phyloP scores from a whole-genome alignment of 129 eudicot species.

The Flaveria bidentis region DNA sequence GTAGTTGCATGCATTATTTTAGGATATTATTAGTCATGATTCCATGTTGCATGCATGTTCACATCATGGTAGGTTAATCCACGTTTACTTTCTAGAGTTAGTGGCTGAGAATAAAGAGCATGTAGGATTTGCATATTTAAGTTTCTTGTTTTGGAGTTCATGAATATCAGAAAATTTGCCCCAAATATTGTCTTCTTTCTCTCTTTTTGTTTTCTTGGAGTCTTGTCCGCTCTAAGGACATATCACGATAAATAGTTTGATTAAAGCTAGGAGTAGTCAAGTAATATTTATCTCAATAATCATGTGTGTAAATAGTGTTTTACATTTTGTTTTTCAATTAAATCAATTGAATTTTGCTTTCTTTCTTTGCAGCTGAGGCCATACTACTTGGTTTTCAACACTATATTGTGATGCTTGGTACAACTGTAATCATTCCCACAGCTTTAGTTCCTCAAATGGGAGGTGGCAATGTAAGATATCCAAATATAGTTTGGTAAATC shows the following conservation, averaged over 20 bases:
- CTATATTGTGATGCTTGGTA: slow-evolving; percentile 71
- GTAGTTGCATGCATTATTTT: too few relatives aligned
- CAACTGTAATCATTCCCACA: slow-evolving; percentile 67
- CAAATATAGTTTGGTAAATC: slow-evolving; percentile 13
- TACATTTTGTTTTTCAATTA: not conserved
- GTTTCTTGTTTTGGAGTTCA: too few relatives aligned
- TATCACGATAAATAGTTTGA: not conserved
- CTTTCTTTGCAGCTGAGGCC: slow-evolving; percentile 60
- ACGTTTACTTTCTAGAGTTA: too few relatives aligned
- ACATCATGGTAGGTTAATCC: too few relatives aligned
- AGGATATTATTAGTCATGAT: too few relatives aligned
- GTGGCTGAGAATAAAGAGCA: too few relatives aligned
- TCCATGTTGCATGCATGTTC: too few relatives aligned
- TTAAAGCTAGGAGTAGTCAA: slow-evolving; percentile 3
- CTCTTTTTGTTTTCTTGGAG: not conserved
- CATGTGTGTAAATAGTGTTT: not conserved
- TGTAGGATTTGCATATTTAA: too few relatives aligned
- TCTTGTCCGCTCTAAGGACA: not conserved
- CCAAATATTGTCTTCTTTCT: too few relatives aligned
- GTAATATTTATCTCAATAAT: not conserved
- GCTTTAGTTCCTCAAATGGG: slow-evolving; percentile 90
- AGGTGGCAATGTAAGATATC: slow-evolving; percentile 61
- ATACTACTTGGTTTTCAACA: slow-evolving; percentile 75
- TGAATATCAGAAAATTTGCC: too few relatives aligned
- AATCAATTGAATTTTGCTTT: not conserved